Percentiles rank a stretch among this genome's conserved stretches.
Evolutionary conservation across 1,284 basidiomycete species (phyloP).

Genomic region (Marasmius tenuissimus): DNA sequence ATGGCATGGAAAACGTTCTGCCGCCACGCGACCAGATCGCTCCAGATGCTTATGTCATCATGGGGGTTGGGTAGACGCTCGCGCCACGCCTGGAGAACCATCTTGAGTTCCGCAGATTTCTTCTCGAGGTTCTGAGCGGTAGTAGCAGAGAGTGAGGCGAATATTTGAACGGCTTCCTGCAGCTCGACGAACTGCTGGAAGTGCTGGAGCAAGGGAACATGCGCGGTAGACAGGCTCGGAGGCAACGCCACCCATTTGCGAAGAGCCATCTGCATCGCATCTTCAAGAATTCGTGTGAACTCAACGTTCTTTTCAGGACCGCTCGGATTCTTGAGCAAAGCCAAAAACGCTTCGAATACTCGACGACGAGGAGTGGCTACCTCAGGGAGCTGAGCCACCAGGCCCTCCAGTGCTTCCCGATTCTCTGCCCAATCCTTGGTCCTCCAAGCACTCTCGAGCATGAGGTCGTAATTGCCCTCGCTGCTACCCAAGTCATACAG

Average conservation of each 20-base stretch:
- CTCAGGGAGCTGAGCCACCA: constrained; percentile 82
- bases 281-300: constrained; percentile 88
- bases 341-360: constrained; percentile 95
- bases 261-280: constrained; percentile 95
- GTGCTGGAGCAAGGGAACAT: constrained; percentile 93
- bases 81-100: constrained; percentile 95
- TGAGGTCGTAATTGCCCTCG: constrained; percentile 90
- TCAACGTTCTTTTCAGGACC: constrained; percentile 74
- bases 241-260: constrained; percentile 96
- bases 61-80: constrained; percentile 95
- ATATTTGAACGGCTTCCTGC: constrained; percentile 95
- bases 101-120: constrained; percentile 93
- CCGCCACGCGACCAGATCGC: constrained; percentile 96
- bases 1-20: constrained; percentile 94
- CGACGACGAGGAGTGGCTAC: constrained; percentile 90
- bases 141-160: constrained; percentile 87
- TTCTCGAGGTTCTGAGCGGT: constrained; percentile 91
- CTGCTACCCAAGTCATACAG: constrained; percentile 90
- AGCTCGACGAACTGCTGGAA: constrained; percentile 99
- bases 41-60: constrained; percentile 99
- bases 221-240: constrained; percentile 83
- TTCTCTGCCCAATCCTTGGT: constrained; percentile 89
- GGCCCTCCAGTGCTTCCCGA: constrained; percentile 81
- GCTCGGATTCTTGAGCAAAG: constrained; percentile 70
- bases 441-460: constrained; percentile 96